Conservation (phyloP, 768 basidiomycete species). For the Chalciporus pseudorubinellus region DNA sequence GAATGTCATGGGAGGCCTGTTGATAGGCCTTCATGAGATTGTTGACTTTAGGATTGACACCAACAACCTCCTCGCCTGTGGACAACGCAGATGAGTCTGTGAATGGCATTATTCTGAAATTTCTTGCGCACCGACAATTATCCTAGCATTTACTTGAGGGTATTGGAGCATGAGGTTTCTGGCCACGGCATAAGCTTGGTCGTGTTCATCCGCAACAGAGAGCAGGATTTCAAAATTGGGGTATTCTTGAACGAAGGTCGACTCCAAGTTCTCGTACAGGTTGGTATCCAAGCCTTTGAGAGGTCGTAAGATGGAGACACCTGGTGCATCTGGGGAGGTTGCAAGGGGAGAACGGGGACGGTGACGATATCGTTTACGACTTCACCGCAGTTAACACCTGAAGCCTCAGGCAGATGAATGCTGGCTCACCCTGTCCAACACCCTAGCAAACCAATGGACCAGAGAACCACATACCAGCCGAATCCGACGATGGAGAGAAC, state of each 20-base stretch:
- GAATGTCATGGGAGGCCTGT: conserved; percentile 78
- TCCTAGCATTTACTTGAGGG: conserved; percentile 64
- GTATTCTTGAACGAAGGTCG: conserved; percentile 89
- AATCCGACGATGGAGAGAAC: conserved; percentile 41
- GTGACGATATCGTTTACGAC: conserved; percentile 72
- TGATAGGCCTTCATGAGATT: conserved; percentile 87
- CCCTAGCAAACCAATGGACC: conserved; percentile 66
- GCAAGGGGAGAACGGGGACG: conserved; percentile 62
- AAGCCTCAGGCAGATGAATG: neutral
- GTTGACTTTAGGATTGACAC: conserved; percentile 97
- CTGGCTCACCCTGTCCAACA: conserved; percentile 64
- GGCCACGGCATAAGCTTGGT: conserved; percentile 86
- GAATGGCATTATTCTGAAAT: neutral
- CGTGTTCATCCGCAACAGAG: conserved; percentile 83
- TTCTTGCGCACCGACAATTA: conserved; percentile 67
- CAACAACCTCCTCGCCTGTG: conserved; percentile 77
- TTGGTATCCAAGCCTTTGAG: conserved; percentile 95
- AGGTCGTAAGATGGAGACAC: conserved; percentile 92
- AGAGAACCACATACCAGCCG: conserved; percentile 61
- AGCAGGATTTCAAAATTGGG: conserved; percentile 89
- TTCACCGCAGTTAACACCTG: conserved; percentile 31
- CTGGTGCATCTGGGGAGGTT: conserved; percentile 60
- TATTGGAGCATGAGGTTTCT: conserved; percentile 75
- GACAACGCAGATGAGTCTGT: conserved; percentile 1
- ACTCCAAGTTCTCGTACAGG: conserved; percentile 93